phyloP scores from a whole-genome alignment of 768 basidiomycete genomes.

The Inosperma sp. region DNA sequence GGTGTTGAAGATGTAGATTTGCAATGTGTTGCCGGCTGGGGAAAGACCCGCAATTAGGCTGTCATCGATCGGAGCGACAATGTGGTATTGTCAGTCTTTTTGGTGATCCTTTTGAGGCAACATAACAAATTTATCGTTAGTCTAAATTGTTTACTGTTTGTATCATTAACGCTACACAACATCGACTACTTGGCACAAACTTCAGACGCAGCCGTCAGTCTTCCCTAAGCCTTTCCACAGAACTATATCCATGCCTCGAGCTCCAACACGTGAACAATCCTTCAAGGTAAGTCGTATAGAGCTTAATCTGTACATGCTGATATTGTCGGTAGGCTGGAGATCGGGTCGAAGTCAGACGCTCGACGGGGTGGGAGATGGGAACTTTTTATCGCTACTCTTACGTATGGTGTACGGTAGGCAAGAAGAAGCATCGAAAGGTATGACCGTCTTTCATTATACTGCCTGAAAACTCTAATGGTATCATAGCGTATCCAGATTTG shows the following conservation, averaged over 20 bases:
- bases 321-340: not conserved
- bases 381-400: not conserved
- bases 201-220: not conserved
- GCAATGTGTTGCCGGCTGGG: too few species aligned
- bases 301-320: not conserved
- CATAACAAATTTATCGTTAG: too few species aligned
- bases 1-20: too few species aligned
- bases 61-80: too few species aligned
- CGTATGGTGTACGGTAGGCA: not conserved
- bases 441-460: not conserved
- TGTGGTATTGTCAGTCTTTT: too few species aligned
- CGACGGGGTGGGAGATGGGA: not conserved
- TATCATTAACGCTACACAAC: slow-evolving; percentile 1
- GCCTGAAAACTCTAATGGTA: not conserved
- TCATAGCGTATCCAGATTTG: not conserved
- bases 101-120: too few species aligned
- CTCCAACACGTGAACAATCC: not conserved
- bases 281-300: not conserved
- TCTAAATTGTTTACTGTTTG: too few species aligned
- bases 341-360: not conserved
- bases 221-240: not conserved
- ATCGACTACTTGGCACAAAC: not conserved
- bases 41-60: too few species aligned
- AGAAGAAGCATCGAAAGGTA: not conserved
- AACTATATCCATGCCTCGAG: not conserved